phyloP scores from a whole-genome alignment of 306 rosid species.

The Castanea mollissima region DNA sequence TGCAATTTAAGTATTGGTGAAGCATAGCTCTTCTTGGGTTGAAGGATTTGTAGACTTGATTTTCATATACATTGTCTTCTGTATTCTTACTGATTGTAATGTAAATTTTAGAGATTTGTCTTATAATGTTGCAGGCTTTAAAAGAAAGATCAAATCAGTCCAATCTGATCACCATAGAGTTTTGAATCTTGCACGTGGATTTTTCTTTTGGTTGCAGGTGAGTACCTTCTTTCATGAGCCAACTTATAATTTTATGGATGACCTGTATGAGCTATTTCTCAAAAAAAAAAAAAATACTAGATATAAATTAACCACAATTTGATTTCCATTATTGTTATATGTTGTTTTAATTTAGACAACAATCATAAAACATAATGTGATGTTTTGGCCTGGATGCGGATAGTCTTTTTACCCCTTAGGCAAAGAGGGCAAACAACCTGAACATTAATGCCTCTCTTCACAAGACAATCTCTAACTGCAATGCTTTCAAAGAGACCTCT shows the following conservation, averaged over 20 bases:
- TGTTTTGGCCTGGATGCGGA: background rate
- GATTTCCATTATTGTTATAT: background rate
- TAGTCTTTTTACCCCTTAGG: too few species aligned
- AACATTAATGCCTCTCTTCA: too few species aligned
- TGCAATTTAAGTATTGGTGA: too few species aligned
- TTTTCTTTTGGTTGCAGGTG: constrained; percentile 72
- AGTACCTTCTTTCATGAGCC: constrained; percentile 21
- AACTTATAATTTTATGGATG: background rate
- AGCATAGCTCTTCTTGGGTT: too few species aligned
- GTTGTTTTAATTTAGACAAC: background rate
- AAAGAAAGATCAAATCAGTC: constrained; percentile 26
- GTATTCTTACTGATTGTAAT: constrained; percentile 9
- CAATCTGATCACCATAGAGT: constrained; percentile 21
- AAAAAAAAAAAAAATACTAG: background rate
- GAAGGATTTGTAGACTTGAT: too few species aligned
- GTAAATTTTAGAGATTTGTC: constrained; percentile 11
- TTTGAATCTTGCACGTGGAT: constrained; percentile 74
- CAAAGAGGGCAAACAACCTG: too few species aligned
- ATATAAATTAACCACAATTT: background rate
- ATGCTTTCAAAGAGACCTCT: too few species aligned
- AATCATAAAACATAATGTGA: background rate
- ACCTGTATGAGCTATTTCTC: background rate
- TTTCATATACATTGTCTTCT: background rate
- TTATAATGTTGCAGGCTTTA: constrained; percentile 50
- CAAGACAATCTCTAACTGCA: too few species aligned